These are phyloP conservation scores for Plasmodium vivax DNA, from an alignment of 169 alveolate genomes.

Conservation along the genomic window DNA sequence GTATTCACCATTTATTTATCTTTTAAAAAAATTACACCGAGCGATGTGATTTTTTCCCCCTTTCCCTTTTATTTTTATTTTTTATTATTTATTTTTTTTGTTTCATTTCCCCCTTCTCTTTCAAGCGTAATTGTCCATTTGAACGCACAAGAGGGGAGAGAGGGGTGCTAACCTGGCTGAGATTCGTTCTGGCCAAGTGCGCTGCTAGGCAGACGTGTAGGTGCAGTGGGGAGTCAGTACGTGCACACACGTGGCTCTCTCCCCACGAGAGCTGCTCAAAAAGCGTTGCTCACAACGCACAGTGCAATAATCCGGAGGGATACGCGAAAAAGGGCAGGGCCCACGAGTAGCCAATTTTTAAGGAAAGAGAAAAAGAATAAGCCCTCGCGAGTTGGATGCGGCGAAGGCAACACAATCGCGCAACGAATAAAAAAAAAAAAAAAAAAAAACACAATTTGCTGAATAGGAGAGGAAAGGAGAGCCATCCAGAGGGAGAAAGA, in stretches of 20 bases:
- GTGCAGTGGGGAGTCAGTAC: neutral
- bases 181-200: neutral
- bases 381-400: neutral
- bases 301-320: neutral
- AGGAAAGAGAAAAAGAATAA: neutral
- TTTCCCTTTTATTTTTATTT: neutral
- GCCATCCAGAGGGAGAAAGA: neutral
- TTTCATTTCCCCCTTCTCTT: neutral
- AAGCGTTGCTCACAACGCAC: neutral
- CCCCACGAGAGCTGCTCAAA: neutral
- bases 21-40: neutral
- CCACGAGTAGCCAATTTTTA: neutral
- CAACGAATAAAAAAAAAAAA: neutral
- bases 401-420: neutral
- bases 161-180: neutral
- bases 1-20: neutral
- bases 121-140: neutral
- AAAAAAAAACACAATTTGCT: neutral
- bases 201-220: neutral
- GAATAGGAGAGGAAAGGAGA: neutral
- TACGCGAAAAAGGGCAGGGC: neutral
- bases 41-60: neutral
- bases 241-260: neutral
- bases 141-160: neutral
- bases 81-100: neutral